These are phyloP conservation scores for Discostella pseudostelligera DNA, from an alignment of 108 stramenopile genomes.

Conservation along the genomic window DNA sequence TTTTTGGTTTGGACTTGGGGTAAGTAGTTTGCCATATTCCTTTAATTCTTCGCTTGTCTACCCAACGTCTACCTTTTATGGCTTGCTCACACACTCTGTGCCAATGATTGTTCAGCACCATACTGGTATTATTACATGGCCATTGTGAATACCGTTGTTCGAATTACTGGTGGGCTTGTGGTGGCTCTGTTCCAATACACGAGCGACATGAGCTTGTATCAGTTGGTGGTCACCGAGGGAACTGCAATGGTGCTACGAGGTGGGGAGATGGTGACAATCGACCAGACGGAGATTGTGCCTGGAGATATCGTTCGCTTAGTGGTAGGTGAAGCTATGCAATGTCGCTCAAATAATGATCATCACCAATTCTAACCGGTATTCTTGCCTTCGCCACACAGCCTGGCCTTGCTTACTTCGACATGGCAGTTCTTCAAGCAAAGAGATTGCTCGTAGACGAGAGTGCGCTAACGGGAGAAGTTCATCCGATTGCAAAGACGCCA, in stretches of 20 bases:
- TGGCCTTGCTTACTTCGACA: slow-evolving; percentile 59
- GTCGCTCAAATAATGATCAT: not conserved
- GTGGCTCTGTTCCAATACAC: slow-evolving; percentile 52
- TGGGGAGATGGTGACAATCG: slow-evolving; percentile 30
- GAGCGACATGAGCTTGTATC: slow-evolving; percentile 48
- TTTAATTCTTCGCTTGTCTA: not conserved
- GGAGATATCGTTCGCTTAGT: slow-evolving; percentile 51
- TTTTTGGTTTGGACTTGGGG: slow-evolving; percentile 69
- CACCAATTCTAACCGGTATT: not conserved
- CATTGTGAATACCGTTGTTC: slow-evolving; percentile 39
- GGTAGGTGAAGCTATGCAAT: not conserved
- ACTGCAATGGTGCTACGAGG: slow-evolving; percentile 55
- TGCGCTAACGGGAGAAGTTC: slow-evolving; percentile 66
- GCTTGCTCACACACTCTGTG: not conserved
- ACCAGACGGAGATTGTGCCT: slow-evolving; percentile 58
- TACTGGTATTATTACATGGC: slow-evolving; percentile 69
- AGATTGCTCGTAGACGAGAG: slow-evolving; percentile 57
- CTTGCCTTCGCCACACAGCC: not conserved
- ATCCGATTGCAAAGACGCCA: slow-evolving; percentile 53
- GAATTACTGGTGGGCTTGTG: slow-evolving; percentile 48
- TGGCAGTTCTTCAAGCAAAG: slow-evolving; percentile 47
- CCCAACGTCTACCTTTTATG: not conserved
- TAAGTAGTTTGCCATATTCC: not conserved
- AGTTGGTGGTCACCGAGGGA: slow-evolving; percentile 48
- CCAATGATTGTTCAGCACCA: not conserved